Percentiles rank a stretch among this genome's conserved stretches.
Conservation (phyloP, 2,329 filamentous ascomycete species). For the Xylariaceae sp. region DNA sequence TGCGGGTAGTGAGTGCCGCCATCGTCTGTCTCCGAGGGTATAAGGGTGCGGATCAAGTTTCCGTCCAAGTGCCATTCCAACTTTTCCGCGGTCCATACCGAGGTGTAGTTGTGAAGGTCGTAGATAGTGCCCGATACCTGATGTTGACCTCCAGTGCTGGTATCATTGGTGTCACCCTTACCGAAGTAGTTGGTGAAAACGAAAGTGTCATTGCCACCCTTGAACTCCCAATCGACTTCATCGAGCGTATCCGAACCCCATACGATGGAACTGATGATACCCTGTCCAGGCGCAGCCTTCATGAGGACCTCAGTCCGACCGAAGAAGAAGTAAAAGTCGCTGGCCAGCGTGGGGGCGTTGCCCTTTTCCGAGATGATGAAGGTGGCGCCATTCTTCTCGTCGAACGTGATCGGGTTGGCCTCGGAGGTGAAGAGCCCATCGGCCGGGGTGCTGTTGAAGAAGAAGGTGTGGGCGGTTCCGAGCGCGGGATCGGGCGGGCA, state of each 20-base stretch:
- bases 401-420: constrained; percentile 59
- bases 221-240: constrained; percentile 83
- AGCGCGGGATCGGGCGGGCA: constrained; percentile 70
- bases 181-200: constrained; percentile 75
- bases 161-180: constrained; percentile 61
- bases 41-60: constrained; percentile 56
- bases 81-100: constrained; percentile 62
- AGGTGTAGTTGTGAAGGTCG: constrained; percentile 70
- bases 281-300: constrained; percentile 67
- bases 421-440: constrained; percentile 62
- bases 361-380: constrained; percentile 67
- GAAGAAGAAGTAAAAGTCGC: constrained; percentile 81
- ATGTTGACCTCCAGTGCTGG: constrained; percentile 55
- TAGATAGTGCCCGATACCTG: constrained; percentile 48
- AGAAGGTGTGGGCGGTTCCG: constrained; percentile 54
- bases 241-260: constrained; percentile 78
- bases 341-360: constrained; percentile 72
- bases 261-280: constrained; percentile 78
- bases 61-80: constrained; percentile 68
- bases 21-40: constrained; percentile 51
- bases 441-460: constrained; percentile 58
- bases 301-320: constrained; percentile 72
- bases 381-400: constrained; percentile 55
- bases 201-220: constrained; percentile 58
- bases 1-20: constrained; percentile 64